Evolutionary conservation across 345 rosid genomes (phyloP).

Genomic region (Citropsis articulata): DNA sequence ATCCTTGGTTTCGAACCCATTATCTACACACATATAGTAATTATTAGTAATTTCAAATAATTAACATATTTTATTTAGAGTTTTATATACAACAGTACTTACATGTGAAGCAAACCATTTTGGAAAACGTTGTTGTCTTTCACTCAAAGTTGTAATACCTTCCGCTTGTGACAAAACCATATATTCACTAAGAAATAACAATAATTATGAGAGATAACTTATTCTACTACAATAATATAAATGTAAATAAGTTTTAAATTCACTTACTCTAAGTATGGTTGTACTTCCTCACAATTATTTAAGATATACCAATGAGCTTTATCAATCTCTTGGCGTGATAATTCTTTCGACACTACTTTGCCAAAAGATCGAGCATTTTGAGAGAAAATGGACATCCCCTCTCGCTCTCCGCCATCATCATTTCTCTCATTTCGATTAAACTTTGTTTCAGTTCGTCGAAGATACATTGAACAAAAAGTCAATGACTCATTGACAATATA

Average conservation of each 20-base stretch:
- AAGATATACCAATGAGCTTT: too few relatives aligned
- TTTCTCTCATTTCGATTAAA: too few relatives aligned
- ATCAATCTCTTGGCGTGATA: too few relatives aligned
- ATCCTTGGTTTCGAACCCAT: background rate
- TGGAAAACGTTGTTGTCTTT: background rate
- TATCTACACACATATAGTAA: background rate
- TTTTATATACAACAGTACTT: background rate
- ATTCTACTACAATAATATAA: background rate
- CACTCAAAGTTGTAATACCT: background rate
- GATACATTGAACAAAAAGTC: too few relatives aligned
- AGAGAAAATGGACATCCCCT: too few relatives aligned
- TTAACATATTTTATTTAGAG: background rate
- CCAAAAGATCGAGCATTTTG: too few relatives aligned
- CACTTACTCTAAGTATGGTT: background rate
- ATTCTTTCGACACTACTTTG: too few relatives aligned
- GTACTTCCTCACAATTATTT: background rate
- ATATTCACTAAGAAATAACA: background rate
- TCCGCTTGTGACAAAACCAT: background rate
- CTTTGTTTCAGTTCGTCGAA: too few relatives aligned
- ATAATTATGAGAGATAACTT: background rate
- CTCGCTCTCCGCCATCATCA: too few relatives aligned
- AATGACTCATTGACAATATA: too few relatives aligned
- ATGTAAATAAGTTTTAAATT: background rate
- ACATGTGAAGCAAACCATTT: background rate
- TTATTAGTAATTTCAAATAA: background rate